phyloP scores from a whole-genome alignment of 2,329 filamentous ascomycete genomes.

The Fusarium dimerum region DNA sequence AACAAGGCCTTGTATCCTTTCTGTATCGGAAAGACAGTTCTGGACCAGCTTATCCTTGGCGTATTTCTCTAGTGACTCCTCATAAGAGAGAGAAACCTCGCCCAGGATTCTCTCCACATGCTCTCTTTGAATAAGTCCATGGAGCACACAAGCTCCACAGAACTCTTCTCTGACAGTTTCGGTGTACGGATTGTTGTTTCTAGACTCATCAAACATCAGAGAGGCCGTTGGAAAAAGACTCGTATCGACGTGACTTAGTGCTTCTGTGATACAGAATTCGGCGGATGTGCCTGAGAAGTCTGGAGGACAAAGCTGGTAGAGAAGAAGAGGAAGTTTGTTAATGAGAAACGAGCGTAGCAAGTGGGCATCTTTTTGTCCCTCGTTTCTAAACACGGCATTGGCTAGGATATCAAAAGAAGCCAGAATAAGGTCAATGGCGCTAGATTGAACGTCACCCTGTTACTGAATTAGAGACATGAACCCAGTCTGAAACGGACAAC shows the following conservation, averaged over 20 bases:
- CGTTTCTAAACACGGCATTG: constrained; percentile 74
- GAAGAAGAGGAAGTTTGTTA: constrained; percentile 59
- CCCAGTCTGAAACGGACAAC: constrained; percentile 9
- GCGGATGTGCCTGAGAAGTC: constrained; percentile 73
- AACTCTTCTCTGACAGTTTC: constrained; percentile 71
- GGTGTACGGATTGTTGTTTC: constrained; percentile 57
- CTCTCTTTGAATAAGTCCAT: constrained; percentile 77
- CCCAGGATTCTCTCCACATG: constrained; percentile 80
- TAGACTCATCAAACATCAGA: constrained; percentile 60
- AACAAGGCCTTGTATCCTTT: constrained; percentile 74
- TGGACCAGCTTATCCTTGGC: constrained; percentile 76
- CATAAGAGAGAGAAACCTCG: constrained; percentile 78
- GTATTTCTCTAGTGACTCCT: constrained; percentile 74
- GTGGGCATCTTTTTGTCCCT: constrained; percentile 61
- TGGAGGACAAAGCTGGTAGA: constrained; percentile 59
- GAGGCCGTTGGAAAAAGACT: constrained; percentile 67
- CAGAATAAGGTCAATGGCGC: constrained; percentile 80
- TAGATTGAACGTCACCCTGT: constrained; percentile 73
- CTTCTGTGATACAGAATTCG: constrained; percentile 69
- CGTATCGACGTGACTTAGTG: constrained; percentile 79
- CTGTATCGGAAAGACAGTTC: constrained; percentile 75
- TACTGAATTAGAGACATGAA: constrained; percentile 7
- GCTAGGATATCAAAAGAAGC: constrained; percentile 89
- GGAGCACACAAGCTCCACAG: constrained; percentile 85
- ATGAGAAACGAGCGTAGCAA: constrained; percentile 85